Percentiles rank a stretch among this genome's conserved stretches.
These are phyloP conservation scores for Tolypocladium ovalisporum DNA, from an alignment of 2,329 filamentous ascomycete species.

Conservation along the genomic window DNA sequence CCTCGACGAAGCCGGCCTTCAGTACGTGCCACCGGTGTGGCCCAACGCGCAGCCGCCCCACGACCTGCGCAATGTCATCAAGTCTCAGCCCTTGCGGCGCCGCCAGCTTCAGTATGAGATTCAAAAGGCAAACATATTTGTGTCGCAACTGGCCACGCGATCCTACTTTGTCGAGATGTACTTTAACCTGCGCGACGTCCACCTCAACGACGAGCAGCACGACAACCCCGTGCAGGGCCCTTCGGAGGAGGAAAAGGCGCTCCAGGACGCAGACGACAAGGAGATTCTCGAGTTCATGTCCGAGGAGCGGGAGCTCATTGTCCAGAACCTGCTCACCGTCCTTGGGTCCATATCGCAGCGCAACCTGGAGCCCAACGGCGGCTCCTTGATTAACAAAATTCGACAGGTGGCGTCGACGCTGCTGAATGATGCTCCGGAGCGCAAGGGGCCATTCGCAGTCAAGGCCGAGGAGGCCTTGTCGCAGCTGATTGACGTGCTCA, in stretches of 20 bases:
- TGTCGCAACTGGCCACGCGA: constrained; percentile 68
- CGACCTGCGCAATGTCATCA: constrained; percentile 39
- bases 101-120: constrained; percentile 70
- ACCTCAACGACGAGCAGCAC: constrained; percentile 35
- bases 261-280: constrained; percentile 29
- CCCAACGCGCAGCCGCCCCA: constrained; percentile 33
- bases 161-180: constrained; percentile 83
- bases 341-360: constrained; percentile 70
- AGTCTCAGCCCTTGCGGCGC: constrained; percentile 36
- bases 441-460: constrained; percentile 37
- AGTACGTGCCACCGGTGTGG: constrained; percentile 42
- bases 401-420: constrained; percentile 74
- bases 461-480: constrained; percentile 61
- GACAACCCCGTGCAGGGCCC: background rate
- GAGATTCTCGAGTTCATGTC: constrained; percentile 54
- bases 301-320: constrained; percentile 68
- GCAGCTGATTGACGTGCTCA: constrained; percentile 63
- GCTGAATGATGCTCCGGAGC: constrained; percentile 45
- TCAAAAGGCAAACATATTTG: constrained; percentile 83
- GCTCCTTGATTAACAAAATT: constrained; percentile 69
- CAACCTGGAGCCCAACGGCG: constrained; percentile 66
- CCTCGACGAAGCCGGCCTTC: constrained; percentile 33
- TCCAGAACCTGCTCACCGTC: constrained; percentile 66
- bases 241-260: constrained; percentile 14
- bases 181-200: constrained; percentile 62